phyloP scores from a whole-genome alignment of 2,329 filamentous ascomycete species.

The Harringtonia lauricola region DNA sequence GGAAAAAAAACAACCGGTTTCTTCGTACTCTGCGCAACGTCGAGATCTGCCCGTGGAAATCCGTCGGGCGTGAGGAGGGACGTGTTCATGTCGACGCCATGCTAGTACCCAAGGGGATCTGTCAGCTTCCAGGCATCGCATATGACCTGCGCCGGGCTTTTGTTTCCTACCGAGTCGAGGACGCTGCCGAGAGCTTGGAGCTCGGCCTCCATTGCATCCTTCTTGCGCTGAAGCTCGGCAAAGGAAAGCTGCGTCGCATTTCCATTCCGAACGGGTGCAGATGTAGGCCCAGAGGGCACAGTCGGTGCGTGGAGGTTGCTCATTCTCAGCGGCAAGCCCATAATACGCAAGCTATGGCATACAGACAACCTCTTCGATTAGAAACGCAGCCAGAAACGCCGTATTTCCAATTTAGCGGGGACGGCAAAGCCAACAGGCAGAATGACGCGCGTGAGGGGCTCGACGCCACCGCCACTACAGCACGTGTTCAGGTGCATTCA shows the following conservation, averaged over 20 bases:
- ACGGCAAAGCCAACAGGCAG: conserved; percentile 4
- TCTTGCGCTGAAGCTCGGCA: conserved; percentile 70
- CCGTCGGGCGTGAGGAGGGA: conserved; percentile 78
- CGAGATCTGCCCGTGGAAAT: conserved; percentile 85
- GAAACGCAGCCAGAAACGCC: neutral
- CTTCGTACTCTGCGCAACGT: conserved; percentile 77
- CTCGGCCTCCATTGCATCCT: conserved; percentile 76
- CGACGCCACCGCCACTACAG: neutral
- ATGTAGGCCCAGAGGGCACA: conserved; percentile 64
- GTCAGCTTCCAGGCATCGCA: neutral
- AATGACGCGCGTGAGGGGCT: conserved; percentile 8
- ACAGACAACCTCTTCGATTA: neutral
- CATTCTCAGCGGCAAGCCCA: conserved; percentile 33
- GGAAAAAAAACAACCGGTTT: neutral
- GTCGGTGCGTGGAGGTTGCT: conserved; percentile 47
- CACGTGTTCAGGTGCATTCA: conserved; percentile 1
- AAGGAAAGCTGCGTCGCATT: conserved; percentile 56
- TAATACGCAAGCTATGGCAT: conserved; percentile 5
- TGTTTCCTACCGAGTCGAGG: conserved; percentile 63
- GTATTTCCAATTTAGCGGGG: neutral
- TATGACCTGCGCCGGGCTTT: too few species aligned
- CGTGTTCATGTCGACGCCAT: conserved; percentile 88
- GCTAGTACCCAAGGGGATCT: conserved; percentile 37
- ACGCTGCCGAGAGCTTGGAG: conserved; percentile 75
- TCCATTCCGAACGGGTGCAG: conserved; percentile 48